These are phyloP conservation scores for Marasmius fiardii DNA, from an alignment of 1,284 basidiomycete species.

Conservation along the genomic window DNA sequence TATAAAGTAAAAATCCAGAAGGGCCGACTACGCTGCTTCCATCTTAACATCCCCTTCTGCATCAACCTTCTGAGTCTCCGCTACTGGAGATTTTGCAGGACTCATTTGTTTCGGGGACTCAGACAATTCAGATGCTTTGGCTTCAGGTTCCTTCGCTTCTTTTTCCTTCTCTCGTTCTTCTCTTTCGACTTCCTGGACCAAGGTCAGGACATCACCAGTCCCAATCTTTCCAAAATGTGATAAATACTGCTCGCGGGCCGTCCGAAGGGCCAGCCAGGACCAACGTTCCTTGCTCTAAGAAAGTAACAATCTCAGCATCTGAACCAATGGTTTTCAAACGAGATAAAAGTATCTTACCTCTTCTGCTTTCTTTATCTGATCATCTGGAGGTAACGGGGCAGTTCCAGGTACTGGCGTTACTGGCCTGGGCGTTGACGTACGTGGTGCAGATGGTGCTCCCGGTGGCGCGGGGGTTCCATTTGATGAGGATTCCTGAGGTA, in stretches of 20 bases:
- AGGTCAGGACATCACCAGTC: constrained; percentile 66
- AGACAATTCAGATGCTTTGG: constrained; percentile 15
- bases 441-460: constrained; percentile 8
- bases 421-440: constrained; percentile 14
- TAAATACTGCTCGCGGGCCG: constrained; percentile 65
- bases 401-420: constrained; percentile 20
- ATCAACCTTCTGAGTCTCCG: constrained; percentile 21
- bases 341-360: constrained; percentile 42
- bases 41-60: constrained; percentile 53
- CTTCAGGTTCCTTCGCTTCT: constrained; percentile 15
- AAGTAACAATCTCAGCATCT: neutral
- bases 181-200: constrained; percentile 66
- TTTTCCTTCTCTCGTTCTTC: constrained; percentile 37
- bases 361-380: constrained; percentile 54
- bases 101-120: neutral
- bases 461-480: constrained; percentile 13
- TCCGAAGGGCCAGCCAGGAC: constrained; percentile 77
- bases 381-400: constrained; percentile 37
- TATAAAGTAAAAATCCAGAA: neutral
- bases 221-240: constrained; percentile 76
- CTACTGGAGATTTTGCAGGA: neutral
- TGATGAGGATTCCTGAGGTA: constrained; percentile 25
- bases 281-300: constrained; percentile 66
- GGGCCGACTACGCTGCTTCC: constrained; percentile 37
- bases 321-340: neutral